Conservation (phyloP, 148 eudicot genomes). For the Dysphania ambrosioides region DNA sequence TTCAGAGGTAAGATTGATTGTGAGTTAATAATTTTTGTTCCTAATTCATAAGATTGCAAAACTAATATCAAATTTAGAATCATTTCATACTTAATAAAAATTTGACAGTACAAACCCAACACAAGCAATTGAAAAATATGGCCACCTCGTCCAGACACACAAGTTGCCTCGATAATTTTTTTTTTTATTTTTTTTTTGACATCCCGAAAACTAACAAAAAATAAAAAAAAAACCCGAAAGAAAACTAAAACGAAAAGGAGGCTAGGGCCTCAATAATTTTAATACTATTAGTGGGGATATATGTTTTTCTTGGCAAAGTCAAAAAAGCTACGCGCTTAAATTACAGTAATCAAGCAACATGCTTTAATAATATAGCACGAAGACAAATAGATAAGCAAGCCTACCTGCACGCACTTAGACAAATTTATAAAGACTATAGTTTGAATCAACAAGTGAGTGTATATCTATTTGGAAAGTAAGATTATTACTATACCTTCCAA, state of each 20-base stretch:
- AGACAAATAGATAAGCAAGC: slow-evolving; percentile 4
- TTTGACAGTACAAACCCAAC: slow-evolving; percentile 2
- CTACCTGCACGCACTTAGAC: too few relatives aligned
- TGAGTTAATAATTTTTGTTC: not conserved
- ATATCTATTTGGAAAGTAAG: slow-evolving; percentile 2
- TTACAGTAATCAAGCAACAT: slow-evolving; percentile 19
- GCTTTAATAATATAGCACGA: slow-evolving; percentile 13
- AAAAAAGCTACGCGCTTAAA: slow-evolving; percentile 5
- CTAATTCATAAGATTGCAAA: not conserved
- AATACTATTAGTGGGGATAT: slow-evolving; percentile 5
- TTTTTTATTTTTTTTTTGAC: too few relatives aligned
- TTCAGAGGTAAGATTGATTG: not conserved
- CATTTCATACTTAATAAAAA: not conserved
- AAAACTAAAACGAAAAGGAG: too few relatives aligned
- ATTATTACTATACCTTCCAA: slow-evolving; percentile 56
- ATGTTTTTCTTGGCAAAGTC: slow-evolving; percentile 15
- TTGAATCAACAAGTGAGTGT: not conserved
- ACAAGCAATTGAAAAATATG: not conserved
- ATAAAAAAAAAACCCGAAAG: too few relatives aligned
- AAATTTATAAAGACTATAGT: not conserved
- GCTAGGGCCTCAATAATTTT: not conserved
- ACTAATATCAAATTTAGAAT: not conserved
- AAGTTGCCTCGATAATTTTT: too few relatives aligned
- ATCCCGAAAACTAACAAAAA: too few relatives aligned
- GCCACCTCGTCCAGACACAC: slow-evolving; percentile 10